These are phyloP conservation scores for Rasamsonia emersonii DNA, from an alignment of 2,329 filamentous ascomycete genomes.

Conservation along the genomic window DNA sequence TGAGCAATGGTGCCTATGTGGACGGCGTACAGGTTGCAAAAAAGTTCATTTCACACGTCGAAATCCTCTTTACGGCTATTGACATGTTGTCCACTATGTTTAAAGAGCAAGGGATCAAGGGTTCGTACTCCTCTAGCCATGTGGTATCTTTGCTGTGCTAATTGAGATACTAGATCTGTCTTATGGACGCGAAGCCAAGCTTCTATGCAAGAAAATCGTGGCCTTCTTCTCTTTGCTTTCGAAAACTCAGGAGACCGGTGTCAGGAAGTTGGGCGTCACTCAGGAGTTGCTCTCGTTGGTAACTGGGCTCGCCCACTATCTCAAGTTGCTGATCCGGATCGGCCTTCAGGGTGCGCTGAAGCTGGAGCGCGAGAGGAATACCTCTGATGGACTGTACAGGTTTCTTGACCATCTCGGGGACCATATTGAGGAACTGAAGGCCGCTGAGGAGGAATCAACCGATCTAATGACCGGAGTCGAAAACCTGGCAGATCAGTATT, in stretches of 20 bases:
- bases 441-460: constrained; percentile 55
- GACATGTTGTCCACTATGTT: constrained; percentile 75
- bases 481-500: constrained; percentile 62
- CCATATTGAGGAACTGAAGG: constrained; percentile 65
- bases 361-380: constrained; percentile 74
- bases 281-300: constrained; percentile 97
- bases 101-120: constrained; percentile 61
- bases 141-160: constrained; percentile 11
- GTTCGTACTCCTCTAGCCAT: constrained; percentile 39
- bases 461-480: constrained; percentile 59
- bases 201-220: constrained; percentile 99
- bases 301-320: constrained; percentile 90
- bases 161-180: constrained; percentile 57
- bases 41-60: constrained; percentile 92
- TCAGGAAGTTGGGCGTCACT: constrained; percentile 85
- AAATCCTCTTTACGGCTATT: constrained; percentile 81
- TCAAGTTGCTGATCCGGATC: constrained; percentile 94
- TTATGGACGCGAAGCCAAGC: constrained; percentile 91
- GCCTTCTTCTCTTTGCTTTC: constrained; percentile 93
- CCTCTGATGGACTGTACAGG: constrained; percentile 64
- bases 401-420: constrained; percentile 79
- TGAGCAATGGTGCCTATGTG: constrained; percentile 93
- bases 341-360: constrained; percentile 89
- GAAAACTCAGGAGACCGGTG: constrained; percentile 86
- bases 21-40: constrained; percentile 92